Conservation (phyloP, 1,284 basidiomycete species). For the Farysia itapuensis region DNA sequence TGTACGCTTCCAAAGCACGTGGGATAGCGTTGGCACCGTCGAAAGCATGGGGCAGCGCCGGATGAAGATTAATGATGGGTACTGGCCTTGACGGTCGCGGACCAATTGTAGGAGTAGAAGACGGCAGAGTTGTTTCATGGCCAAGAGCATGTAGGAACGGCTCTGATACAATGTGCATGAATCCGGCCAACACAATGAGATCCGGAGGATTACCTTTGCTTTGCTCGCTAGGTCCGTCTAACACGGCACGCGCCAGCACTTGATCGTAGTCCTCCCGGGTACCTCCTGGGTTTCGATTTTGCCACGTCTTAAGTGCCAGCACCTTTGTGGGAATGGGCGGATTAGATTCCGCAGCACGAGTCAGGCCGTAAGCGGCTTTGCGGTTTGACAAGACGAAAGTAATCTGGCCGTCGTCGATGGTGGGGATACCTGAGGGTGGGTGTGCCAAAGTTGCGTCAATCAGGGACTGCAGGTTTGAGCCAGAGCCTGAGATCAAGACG, state of each 20-base stretch:
- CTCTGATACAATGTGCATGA: conserved; percentile 86
- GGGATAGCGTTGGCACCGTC: conserved; percentile 89
- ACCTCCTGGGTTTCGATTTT: conserved; percentile 69
- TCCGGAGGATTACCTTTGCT: conserved; percentile 66
- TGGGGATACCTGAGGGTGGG: conserved; percentile 61
- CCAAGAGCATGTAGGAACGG: conserved; percentile 62
- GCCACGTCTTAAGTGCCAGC: conserved; percentile 83
- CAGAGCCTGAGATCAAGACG: conserved; percentile 57
- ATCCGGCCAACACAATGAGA: conserved; percentile 88
- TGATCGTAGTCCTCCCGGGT: conserved; percentile 83
- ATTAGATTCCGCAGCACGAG: conserved; percentile 74
- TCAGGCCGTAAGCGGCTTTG: conserved; percentile 85
- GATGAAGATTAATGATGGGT: conserved; percentile 94
- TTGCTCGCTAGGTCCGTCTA: conserved; percentile 55
- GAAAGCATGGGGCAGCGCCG: conserved; percentile 89
- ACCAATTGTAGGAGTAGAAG: conserved; percentile 23
- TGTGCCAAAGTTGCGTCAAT: conserved; percentile 78
- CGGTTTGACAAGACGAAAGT: conserved; percentile 86
- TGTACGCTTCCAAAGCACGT: conserved; percentile 83
- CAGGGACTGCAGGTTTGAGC: conserved; percentile 91
- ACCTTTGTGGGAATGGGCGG: conserved; percentile 75
- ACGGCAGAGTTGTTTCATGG: conserved; percentile 37
- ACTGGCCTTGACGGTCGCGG: conserved; percentile 63
- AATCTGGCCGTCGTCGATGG: conserved; percentile 67
- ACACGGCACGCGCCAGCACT: conserved; percentile 75